phyloP scores from a whole-genome alignment of 2,329 filamentous ascomycete genomes.

The Hypoxylon rubiginosum region DNA sequence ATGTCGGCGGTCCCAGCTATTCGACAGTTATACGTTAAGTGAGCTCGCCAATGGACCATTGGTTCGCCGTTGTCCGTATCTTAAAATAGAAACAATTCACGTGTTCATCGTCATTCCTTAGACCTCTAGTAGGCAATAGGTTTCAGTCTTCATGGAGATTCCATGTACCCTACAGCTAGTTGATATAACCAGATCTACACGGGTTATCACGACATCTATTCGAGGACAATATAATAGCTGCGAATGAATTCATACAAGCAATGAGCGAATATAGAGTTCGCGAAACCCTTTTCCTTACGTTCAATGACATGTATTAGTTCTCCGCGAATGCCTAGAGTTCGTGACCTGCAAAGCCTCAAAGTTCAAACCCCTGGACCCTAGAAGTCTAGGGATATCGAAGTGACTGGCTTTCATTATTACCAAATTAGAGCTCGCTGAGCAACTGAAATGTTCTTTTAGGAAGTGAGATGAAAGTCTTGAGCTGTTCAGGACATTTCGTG shows the following conservation, averaged over 20 bases:
- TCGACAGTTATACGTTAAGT: not conserved
- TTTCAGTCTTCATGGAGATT: no score
- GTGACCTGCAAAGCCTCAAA: no score
- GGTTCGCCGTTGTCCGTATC: not conserved
- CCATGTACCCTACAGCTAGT: no score
- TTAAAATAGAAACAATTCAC: not conserved
- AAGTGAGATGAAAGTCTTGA: not conserved
- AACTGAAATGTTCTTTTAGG: not conserved
- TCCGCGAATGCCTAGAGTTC: not conserved
- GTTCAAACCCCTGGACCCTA: not conserved
- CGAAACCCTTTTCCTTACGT: no score
- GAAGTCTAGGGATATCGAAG: not conserved
- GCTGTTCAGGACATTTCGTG: constrained; percentile 11
- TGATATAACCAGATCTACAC: no score
- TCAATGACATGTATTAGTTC: no score
- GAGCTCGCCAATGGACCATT: not conserved
- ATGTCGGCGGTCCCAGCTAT: not conserved
- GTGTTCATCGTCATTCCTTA: not conserved
- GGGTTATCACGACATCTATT: no score
- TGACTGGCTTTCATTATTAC: not conserved
- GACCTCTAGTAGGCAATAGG: no score
- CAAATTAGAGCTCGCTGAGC: not conserved
- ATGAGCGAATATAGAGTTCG: no score
- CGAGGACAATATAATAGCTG: no score
- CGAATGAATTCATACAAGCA: not conserved